phyloP scores from a whole-genome alignment of 352 stramenopile species.

The Phytophthora crassamura region DNA sequence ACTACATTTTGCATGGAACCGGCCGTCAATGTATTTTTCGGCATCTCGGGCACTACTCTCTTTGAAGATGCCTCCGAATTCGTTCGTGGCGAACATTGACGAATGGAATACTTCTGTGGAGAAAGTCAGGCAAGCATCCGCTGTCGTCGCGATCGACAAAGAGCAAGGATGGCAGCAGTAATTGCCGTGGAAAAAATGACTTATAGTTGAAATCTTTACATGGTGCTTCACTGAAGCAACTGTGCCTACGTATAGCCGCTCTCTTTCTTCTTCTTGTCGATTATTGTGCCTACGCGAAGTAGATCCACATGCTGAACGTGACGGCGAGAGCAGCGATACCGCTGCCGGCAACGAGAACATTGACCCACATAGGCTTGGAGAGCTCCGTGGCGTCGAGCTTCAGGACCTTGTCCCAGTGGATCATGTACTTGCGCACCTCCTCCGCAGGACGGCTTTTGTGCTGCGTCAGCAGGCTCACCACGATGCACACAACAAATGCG shows the following conservation, averaged over 20 bases:
- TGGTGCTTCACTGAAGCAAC: constrained; percentile 17
- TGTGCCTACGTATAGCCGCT: constrained; percentile 20
- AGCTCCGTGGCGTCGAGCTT: constrained; percentile 62
- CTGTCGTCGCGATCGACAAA: too few species aligned
- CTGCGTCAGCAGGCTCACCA: constrained; percentile 57
- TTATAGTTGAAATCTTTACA: constrained; percentile 35
- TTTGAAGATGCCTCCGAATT: too few species aligned
- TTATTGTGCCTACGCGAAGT: constrained; percentile 40
- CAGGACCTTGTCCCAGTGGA: constrained; percentile 55
- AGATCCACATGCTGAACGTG: constrained; percentile 66
- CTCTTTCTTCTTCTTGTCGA: constrained; percentile 2
- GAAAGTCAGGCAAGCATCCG: too few species aligned
- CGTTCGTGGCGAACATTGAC: too few species aligned
- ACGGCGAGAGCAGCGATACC: constrained; percentile 48
- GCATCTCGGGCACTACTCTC: too few species aligned
- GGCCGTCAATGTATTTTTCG: too few species aligned
- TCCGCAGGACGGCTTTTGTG: constrained; percentile 41
- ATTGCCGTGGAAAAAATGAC: not conserved
- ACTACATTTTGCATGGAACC: too few species aligned
- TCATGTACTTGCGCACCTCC: constrained; percentile 61
- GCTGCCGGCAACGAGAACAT: constrained; percentile 48
- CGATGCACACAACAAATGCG: constrained; percentile 52
- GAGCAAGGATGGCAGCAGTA: too few species aligned
- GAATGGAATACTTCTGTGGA: too few species aligned
- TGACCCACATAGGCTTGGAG: constrained; percentile 57